Base-by-base conservation (phyloP, 202 grass and related monocot genomes). In the Schoenoplectus tabernaemontani region DNA sequence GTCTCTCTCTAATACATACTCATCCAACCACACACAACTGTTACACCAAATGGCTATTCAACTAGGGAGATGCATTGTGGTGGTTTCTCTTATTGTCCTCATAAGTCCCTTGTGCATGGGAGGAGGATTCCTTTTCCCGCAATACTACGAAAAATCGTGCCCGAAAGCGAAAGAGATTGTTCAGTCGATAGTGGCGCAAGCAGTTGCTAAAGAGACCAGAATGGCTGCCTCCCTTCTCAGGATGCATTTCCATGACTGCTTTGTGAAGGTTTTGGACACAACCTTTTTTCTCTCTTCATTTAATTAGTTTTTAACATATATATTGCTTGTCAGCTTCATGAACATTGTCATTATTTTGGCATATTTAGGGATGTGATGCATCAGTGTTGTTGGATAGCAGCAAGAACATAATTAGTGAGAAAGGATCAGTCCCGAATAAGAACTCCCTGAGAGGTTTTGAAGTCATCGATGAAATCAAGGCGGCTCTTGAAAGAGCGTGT, bases 201-300 rank as follows among this genome's bases (percentile, higher is more conserved):
- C 92, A 15, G 89, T 96, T 26, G 87, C 92, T 39, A 86, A 78
- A 57, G 92, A 96, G 72, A 81, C 89, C 23, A 90, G 92, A 86
- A 96, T 96, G 87, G 92, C 92, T 3, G 92, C 92, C 53, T 96
- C 92, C 60, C 83, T 96, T 83, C 85, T 96, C 82, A 91, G 92
- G 79, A 26, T 96, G 68, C 92, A 96, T 88, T 96, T 96, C 51
- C 92, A 96, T 74, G 92, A 96, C 83, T 96, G 92, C 54, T 85
- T 85, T 46, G 83, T 85, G 47, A 85, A 85, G 76, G 83, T 85
- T 15, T n/a, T 51, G 12, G 64, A 5, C 48, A 65, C 5, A 68
- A 16, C 30, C 5, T n/a, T 43, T 16, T 42, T n/a, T 17, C 5
- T 32, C 4, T 82, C 34, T 4, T 19, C 32, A 22, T 26, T 60